Evolutionary conservation across 2,329 filamentous ascomycete genomes (phyloP).

Genomic region (Zalaria obscura): DNA sequence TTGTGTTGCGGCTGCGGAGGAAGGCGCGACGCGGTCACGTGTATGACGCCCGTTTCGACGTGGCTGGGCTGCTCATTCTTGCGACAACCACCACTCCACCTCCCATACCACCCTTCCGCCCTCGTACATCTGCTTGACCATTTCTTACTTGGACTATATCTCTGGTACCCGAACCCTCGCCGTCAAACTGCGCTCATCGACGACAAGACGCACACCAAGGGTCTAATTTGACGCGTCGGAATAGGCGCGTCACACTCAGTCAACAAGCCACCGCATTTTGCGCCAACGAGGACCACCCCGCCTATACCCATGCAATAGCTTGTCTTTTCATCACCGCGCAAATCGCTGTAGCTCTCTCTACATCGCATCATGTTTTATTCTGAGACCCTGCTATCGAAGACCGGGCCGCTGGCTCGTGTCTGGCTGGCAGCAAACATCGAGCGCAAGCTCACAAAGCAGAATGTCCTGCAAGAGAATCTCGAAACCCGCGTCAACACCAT

Average conservation of each 20-base stretch:
- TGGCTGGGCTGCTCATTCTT: not conserved
- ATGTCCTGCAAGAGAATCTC: conserved; percentile 88
- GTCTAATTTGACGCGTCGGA: too few relatives aligned
- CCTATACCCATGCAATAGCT: not conserved
- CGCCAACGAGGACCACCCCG: not conserved
- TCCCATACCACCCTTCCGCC: not conserved
- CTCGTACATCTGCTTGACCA: not conserved
- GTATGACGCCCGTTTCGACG: not conserved
- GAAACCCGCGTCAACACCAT: conserved; percentile 91
- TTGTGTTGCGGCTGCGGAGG: not conserved
- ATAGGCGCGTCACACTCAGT: conserved; percentile 2
- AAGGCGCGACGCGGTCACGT: not conserved
- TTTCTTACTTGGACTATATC: not conserved
- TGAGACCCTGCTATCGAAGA: conserved; percentile 89
- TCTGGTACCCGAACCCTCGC: not conserved
- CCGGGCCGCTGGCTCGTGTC: conserved; percentile 88
- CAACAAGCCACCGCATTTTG: conserved; percentile 2
- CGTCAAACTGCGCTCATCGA: not conserved
- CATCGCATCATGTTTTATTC: conserved; percentile 76
- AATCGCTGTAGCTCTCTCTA: not conserved
- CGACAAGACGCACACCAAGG: too few relatives aligned
- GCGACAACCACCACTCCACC: not conserved
- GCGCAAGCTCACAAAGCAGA: conserved; percentile 94
- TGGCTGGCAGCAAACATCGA: conserved; percentile 97
- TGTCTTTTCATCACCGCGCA: not conserved